A percentile compares a stretch with the other conserved stretches of the same genome.
Evolutionary conservation across 139 green algal genomes (phyloP).

Genomic region (Micractinium sp.): DNA sequence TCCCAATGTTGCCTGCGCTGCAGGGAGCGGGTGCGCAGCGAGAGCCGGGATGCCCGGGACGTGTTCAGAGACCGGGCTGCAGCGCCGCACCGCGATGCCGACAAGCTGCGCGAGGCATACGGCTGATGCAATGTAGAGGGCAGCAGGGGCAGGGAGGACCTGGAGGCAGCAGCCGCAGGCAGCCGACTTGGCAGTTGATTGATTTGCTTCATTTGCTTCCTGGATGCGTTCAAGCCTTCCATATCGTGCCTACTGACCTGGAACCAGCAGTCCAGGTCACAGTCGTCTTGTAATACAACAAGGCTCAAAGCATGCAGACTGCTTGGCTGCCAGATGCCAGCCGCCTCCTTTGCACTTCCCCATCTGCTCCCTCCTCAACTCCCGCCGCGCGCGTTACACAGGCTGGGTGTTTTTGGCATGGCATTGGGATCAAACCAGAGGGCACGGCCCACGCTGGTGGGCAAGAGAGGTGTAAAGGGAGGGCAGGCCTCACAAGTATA

Average conservation of each 20-base stretch:
- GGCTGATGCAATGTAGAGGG: neutral
- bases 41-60: conserved; percentile 24
- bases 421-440: too few relatives aligned
- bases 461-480: too few relatives aligned
- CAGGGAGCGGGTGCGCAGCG: conserved; percentile 1
- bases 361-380: neutral
- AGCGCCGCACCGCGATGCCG: neutral
- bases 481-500: neutral
- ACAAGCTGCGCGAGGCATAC: conserved; percentile 4
- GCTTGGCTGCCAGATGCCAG: neutral
- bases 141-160: neutral
- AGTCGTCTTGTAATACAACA: neutral
- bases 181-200: too few relatives aligned
- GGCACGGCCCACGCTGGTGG: too few relatives aligned
- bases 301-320: neutral
- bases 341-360: neutral
- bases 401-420: too few relatives aligned
- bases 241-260: too few relatives aligned
- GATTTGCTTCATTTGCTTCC: neutral
- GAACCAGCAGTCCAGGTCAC: too few relatives aligned
- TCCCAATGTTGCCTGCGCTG: neutral
- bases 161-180: too few relatives aligned
- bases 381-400: too few relatives aligned
- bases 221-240: neutral
- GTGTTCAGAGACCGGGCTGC: conserved; percentile 41